A percentile compares a stretch with the other conserved stretches of the same genome.
These are phyloP conservation scores for Colletotrichum paranaense DNA, from an alignment of 2,329 filamentous ascomycete genomes.

Conservation along the genomic window DNA sequence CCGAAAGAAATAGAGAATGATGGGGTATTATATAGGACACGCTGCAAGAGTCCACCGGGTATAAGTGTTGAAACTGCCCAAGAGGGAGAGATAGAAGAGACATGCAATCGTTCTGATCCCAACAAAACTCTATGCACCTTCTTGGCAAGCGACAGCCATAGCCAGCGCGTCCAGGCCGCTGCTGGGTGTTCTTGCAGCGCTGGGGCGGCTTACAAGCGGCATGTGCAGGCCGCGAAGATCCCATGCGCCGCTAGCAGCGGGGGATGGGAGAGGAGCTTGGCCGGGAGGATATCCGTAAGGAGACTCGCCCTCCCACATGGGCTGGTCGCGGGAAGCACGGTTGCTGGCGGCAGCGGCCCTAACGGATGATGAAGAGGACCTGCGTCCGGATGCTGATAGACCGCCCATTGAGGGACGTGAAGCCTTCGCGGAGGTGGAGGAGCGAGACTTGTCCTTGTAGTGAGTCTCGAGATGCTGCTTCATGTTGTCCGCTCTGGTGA, in stretches of 20 bases:
- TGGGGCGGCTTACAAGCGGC: constrained; percentile 58
- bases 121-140: constrained; percentile 42
- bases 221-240: constrained; percentile 59
- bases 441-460: constrained; percentile 70
- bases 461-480: constrained; percentile 86
- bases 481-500: constrained; percentile 88
- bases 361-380: constrained; percentile 45
- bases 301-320: constrained; percentile 55
- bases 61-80: neutral
- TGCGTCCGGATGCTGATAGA: constrained; percentile 42
- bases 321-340: constrained; percentile 44
- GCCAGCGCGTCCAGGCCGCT: constrained; percentile 67
- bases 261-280: constrained; percentile 48
- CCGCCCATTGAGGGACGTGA: constrained; percentile 40
- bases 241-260: constrained; percentile 51
- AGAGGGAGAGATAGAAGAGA: neutral
- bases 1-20: neutral
- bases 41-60: neutral
- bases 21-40: neutral
- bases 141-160: constrained; percentile 64
- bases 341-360: constrained; percentile 44
- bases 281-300: constrained; percentile 45
- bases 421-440: constrained; percentile 43
- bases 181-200: constrained; percentile 54
- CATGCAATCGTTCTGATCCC: neutral